Conservation (phyloP, 805 yeast genomes). For the Yamadazyma sp. region DNA sequence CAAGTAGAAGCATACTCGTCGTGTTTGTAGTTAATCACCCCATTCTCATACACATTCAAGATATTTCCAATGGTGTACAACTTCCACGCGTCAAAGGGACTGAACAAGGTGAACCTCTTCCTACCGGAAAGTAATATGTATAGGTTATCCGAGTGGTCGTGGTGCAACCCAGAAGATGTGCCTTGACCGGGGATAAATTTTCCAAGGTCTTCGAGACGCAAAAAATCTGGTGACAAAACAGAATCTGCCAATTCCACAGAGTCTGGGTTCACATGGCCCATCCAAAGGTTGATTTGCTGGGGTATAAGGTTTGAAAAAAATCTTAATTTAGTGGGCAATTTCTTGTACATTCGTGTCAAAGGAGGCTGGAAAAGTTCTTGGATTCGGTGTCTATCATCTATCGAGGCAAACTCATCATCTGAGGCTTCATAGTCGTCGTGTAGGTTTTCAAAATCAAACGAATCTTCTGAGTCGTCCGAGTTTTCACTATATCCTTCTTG, state of each 20-base stretch:
- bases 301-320: constrained; percentile 49
- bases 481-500: neutral
- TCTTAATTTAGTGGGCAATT: constrained; percentile 39
- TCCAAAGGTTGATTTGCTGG: constrained; percentile 76
- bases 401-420: constrained; percentile 22
- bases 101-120: constrained; percentile 65
- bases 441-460: constrained; percentile 44
- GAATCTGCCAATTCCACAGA: neutral
- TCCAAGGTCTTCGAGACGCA: constrained; percentile 17
- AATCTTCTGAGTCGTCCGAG: constrained; percentile 30
- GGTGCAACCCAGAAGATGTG: constrained; percentile 73
- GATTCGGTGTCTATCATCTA: constrained; percentile 17
- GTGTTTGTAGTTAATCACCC: constrained; percentile 61
- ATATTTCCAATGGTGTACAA: constrained; percentile 66
- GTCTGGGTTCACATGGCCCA: constrained; percentile 42
- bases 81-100: constrained; percentile 60
- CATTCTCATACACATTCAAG: constrained; percentile 53
- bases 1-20: constrained; percentile 61
- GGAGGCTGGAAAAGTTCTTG: constrained; percentile 62
- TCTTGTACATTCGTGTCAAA: constrained; percentile 38
- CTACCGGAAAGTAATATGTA: constrained; percentile 60
- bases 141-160: constrained; percentile 77
- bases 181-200: constrained; percentile 57
- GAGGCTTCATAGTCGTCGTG: constrained; percentile 52
- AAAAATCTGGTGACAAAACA: constrained; percentile 13